These are phyloP conservation scores for Basidioascus undulatus DNA, from an alignment of 768 basidiomycete species.

Conservation along the genomic window DNA sequence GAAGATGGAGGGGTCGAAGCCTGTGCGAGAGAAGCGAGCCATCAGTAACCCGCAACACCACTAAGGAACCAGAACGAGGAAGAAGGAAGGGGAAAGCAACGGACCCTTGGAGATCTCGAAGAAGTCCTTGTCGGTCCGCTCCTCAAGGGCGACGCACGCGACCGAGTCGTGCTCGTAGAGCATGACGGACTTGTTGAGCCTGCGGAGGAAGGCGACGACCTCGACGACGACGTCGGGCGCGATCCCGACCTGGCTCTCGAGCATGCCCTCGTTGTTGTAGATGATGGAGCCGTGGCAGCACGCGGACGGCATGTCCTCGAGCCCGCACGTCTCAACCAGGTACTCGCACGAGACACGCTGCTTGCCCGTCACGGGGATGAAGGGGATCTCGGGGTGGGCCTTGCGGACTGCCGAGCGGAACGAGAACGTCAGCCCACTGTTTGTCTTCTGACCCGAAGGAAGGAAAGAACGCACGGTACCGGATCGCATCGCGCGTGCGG, in stretches of 20 bases:
- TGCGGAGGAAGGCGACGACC: slow-evolving; percentile 8
- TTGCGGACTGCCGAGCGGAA: too few species aligned
- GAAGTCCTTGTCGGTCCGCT: slow-evolving; percentile 10
- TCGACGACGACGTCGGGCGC: slow-evolving; percentile 9
- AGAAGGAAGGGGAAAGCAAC: too few species aligned
- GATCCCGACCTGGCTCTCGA: slow-evolving; percentile 7
- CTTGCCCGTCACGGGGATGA: slow-evolving; percentile 12
- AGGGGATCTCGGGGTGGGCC: slow-evolving; percentile 8
- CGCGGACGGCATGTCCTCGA: slow-evolving; percentile 7
- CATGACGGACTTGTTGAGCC: slow-evolving; percentile 12
- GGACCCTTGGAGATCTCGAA: slow-evolving; percentile 9
- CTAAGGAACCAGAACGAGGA: too few species aligned
- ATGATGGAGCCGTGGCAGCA: slow-evolving; percentile 12
- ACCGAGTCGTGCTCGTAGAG: slow-evolving; percentile 11
- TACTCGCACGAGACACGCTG: slow-evolving; percentile 10
- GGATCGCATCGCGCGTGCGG: too few species aligned
- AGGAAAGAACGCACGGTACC: too few species aligned
- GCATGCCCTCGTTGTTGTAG: slow-evolving; percentile 10
- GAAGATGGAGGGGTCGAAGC: slow-evolving; percentile 10
- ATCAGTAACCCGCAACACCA: too few species aligned
- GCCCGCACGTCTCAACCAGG: slow-evolving; percentile 4
- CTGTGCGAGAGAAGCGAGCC: too few species aligned
- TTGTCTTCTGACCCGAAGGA: too few species aligned
- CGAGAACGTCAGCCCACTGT: too few species aligned
- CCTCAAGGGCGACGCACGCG: slow-evolving; percentile 11